Conservation (phyloP, 108 stramenopile genomes). For the Nannochloropsis gaditana region DNA sequence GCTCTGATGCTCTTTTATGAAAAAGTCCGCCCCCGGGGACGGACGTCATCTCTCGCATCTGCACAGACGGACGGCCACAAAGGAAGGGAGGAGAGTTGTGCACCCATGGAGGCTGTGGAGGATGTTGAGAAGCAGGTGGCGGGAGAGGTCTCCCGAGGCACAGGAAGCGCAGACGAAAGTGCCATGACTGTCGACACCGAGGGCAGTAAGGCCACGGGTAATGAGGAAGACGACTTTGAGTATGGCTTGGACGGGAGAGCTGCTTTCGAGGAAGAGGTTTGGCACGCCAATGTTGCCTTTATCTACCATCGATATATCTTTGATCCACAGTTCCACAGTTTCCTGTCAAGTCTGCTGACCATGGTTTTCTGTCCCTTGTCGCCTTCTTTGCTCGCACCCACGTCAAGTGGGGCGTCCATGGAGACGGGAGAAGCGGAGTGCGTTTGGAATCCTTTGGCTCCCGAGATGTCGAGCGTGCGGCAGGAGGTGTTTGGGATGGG, state of each 20-base stretch:
- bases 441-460: neutral
- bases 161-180: constrained; percentile 27
- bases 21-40: constrained; percentile 69
- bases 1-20: constrained; percentile 95
- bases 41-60: neutral
- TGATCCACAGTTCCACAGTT: constrained; percentile 75
- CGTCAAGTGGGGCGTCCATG: neutral
- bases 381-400: neutral
- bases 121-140: neutral
- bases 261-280: constrained; percentile 74
- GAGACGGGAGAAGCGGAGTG: constrained; percentile 28
- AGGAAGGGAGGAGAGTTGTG: neutral
- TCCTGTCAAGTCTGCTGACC: constrained; percentile 67
- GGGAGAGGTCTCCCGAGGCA: constrained; percentile 19
- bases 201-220: neutral
- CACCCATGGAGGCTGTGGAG: neutral
- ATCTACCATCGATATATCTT: constrained; percentile 78
- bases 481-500: constrained; percentile 54
- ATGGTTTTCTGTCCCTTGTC: neutral
- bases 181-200: constrained; percentile 43
- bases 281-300: constrained; percentile 71
- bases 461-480: constrained; percentile 21
- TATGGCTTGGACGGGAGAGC: constrained; percentile 46
- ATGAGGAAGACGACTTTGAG: constrained; percentile 43
- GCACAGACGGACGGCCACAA: constrained; percentile 20